Base-by-base conservation (phyloP, 345 rosid species). In the Geranium rotundifolium region DNA sequence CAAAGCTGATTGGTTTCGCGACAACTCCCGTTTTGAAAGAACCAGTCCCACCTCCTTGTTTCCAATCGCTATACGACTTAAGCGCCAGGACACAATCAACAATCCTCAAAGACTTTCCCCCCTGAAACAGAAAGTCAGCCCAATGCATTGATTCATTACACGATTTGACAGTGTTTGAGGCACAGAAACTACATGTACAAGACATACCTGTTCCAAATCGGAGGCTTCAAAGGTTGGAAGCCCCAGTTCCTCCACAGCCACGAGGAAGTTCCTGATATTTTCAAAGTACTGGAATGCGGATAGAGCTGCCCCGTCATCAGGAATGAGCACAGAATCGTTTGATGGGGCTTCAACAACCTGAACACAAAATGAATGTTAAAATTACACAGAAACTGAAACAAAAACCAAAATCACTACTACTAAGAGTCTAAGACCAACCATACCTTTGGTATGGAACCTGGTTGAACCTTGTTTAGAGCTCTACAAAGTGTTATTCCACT, bases 221-320 rank as follows among this genome's bases (percentile, higher is more conserved):
- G 96, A 89, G 63, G 88, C 88, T 70, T 92, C 96, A 74, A 92
- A 92, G 0, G 90, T 76, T 16, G 97, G 99, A 69, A 90, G 70
- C 12, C 97, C 97, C 77, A 87, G 54, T 63, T 85, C 95, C 68
- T 83, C 92, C 5, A 76, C 69, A 16, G 85, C 88, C 6, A 80
- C 90, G 23, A 90, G 83, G 74, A 89, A 89, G 67, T 92, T 92
- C 72, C 97, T 83, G 5, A 92, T 79, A 71, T 92, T 92, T 62
- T 92, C 98, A 66, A 87, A 92, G 74, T 92, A 87, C 50, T 87
- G 97, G 64, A 72, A 89, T 59, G 88, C 97, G 10, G 96, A 92
- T 46, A 92, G 83, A 54, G 95, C 91, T 14, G 91, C 95, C 54
- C 98, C 98, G 72, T 92, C 98, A 4, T 92, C 98, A 4, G 87